Evolutionary conservation across 2,329 filamentous ascomycete species (phyloP).

Genomic region (Colletotrichum brevisporum): DNA sequence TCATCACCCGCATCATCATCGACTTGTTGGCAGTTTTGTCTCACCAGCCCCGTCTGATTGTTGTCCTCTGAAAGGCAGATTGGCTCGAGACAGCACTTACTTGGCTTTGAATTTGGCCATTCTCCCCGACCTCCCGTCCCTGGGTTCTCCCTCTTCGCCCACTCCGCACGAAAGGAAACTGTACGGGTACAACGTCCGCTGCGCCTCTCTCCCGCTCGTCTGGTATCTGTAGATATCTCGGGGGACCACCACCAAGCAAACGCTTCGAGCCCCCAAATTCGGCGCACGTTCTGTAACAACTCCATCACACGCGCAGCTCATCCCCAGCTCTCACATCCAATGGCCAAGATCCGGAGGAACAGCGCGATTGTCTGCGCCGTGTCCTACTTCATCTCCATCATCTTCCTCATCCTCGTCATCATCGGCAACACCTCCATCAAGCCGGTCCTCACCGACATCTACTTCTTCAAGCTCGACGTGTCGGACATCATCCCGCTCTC

Average conservation of each 20-base stretch:
- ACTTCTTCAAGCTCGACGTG: conserved; percentile 88
- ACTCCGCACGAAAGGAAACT: not conserved
- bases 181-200: conserved; percentile 14
- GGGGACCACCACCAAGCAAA: conserved; percentile 4
- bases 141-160: not conserved
- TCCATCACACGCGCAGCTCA: not conserved
- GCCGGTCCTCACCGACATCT: conserved; percentile 76
- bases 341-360: conserved; percentile 67
- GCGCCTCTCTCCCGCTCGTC: not conserved
- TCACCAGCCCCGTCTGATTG: not conserved
- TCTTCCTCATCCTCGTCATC: conserved; percentile 85
- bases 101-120: conserved; percentile 4
- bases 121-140: not conserved
- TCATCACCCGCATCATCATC: not conserved
- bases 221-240: conserved; percentile 28
- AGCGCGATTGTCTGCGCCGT: conserved; percentile 76
- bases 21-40: not conserved
- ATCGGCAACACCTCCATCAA: conserved; percentile 80
- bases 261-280: not conserved
- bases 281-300: not conserved
- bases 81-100: conserved; percentile 6
- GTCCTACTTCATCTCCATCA: conserved; percentile 79
- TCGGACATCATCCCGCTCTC: conserved; percentile 84
- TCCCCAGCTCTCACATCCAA: not conserved
- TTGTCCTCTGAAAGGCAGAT: conserved; percentile 1